Base-by-base conservation (phyloP, 169 alveolate species). In the Plasmodium fragile region DNA sequence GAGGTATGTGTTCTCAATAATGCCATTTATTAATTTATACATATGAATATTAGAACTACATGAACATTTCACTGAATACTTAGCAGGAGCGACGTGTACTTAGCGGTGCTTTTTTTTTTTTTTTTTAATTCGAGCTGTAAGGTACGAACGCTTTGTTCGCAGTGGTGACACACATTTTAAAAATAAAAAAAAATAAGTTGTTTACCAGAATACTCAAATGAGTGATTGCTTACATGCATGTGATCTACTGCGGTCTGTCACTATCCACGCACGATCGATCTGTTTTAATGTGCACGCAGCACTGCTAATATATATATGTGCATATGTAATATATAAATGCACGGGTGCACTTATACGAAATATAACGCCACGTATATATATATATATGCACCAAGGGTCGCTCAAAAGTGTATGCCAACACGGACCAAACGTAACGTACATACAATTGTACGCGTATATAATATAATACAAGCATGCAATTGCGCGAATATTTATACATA, bases 1-100 rank as follows among this genome's bases (percentile, higher is more conserved):
- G 7, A 6, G 4, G 36, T 1, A 16, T 7, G 6, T 65, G 16
- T n/a, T 65, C 4, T 65, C 36, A 65, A 25, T 65, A 65, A 25
- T 59, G 75, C 36, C 34, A 65, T 65, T 65, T 65, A 65, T 65
- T 65, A 65, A 65, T 65, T 65, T 65, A 65, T 65, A 65, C n/a
- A 65, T 65, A 22, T 25, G 75, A 16, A 65, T 25, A 65, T 65
- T 4, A 22, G 10, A 0, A 10, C n/a, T 18, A 65, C n/a, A 65
- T 25, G 30, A 65, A 28, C n/a, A 65, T 65, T 65, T 65, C 75
- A 65, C 0, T 28, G 75, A 25, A 65, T 65, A 65, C 18, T 65
- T 22, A 65, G 36, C 41, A 65, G 10, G 13, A 22, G 75, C 75
- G 28, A 28, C 13, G 41, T 22, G 41, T 65, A n/a, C 36, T 16